Evolutionary conservation across 179 eudicot genomes (phyloP).

Genomic region (Silene coronaria): DNA sequence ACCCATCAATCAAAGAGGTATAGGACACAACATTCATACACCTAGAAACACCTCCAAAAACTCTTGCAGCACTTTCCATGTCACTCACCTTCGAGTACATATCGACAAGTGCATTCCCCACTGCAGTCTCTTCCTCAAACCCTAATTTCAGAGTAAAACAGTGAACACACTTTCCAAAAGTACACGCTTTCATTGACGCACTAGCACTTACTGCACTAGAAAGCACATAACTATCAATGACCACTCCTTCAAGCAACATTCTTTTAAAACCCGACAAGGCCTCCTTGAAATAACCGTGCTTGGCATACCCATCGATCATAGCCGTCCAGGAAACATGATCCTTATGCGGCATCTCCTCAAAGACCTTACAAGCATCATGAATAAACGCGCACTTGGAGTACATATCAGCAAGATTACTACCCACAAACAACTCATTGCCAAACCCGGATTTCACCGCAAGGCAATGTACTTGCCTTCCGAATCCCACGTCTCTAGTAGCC

Average conservation of each 20-base stretch:
- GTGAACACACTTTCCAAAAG: conserved; percentile 42
- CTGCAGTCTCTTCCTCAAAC: conserved; percentile 32
- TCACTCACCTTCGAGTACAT: conserved; percentile 46
- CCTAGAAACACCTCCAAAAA: conserved; percentile 27
- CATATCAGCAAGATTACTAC: conserved; percentile 51
- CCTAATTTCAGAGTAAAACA: conserved; percentile 30
- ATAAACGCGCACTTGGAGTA: conserved; percentile 42
- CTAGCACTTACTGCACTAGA: conserved; percentile 38
- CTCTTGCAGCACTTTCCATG: conserved; percentile 38
- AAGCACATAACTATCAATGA: conserved; percentile 34
- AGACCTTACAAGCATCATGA: conserved; percentile 40
- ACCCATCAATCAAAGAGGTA: conserved; percentile 50
- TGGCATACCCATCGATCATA: conserved; percentile 51
- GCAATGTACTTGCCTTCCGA: conserved; percentile 41
- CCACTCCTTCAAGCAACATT: conserved; percentile 37
- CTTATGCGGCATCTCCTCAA: conserved; percentile 36
- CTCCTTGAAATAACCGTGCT: conserved; percentile 32
- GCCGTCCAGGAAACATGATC: conserved; percentile 57
- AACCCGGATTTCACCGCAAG: conserved; percentile 41
- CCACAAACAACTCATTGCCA: conserved; percentile 36
- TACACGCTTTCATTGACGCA: conserved; percentile 29
- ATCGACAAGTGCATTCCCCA: conserved; percentile 46
- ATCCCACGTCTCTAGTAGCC: conserved; percentile 13
- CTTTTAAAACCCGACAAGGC: conserved; percentile 40
- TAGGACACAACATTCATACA: conserved; percentile 43